phyloP scores from a whole-genome alignment of 1,284 basidiomycete species.

The Tremellales sp. region DNA sequence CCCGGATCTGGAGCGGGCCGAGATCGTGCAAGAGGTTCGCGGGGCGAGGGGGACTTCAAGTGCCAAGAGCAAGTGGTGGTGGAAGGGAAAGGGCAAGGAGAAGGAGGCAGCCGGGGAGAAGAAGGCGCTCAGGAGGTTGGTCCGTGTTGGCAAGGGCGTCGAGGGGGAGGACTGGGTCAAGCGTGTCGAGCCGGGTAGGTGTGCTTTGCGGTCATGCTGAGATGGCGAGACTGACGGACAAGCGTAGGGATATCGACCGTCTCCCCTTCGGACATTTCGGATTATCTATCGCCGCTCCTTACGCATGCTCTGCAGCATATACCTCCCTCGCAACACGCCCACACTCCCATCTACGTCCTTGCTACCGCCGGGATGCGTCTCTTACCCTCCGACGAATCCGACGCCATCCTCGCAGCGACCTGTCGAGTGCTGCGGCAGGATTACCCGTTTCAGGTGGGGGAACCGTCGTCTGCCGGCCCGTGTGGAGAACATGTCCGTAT shows the following conservation, averaged over 20 bases:
- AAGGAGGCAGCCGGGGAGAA: slow-evolving; percentile 38
- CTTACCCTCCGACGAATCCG: slow-evolving; percentile 65
- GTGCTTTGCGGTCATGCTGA: background rate
- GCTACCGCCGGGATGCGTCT: slow-evolving; percentile 98
- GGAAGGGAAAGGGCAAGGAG: slow-evolving; percentile 37
- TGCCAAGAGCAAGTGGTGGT: slow-evolving; percentile 35
- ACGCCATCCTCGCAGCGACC: slow-evolving; percentile 66
- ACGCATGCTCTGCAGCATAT: slow-evolving; percentile 77
- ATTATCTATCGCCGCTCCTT: slow-evolving; percentile 77
- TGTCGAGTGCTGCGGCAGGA: slow-evolving; percentile 71
- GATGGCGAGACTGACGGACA: background rate
- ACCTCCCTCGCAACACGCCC: slow-evolving; percentile 73
- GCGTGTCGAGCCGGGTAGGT: slow-evolving; percentile 88
- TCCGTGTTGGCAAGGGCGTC: slow-evolving; percentile 88
- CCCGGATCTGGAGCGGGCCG: slow-evolving; percentile 56
- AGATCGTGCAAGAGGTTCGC: slow-evolving; percentile 42
- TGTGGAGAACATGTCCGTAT: slow-evolving; percentile 89
- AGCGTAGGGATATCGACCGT: slow-evolving; percentile 77
- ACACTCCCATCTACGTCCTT: slow-evolving; percentile 88
- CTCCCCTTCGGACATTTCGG: slow-evolving; percentile 64
- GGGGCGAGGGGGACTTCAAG: slow-evolving; percentile 14
- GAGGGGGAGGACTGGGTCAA: slow-evolving; percentile 78
- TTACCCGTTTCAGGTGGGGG: slow-evolving; percentile 52
- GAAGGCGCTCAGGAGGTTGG: slow-evolving; percentile 55
- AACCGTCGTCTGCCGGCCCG: slow-evolving; percentile 60